Evolutionary conservation across 345 rosid genomes (phyloP).

Genomic region (Pistacia integerrima): DNA sequence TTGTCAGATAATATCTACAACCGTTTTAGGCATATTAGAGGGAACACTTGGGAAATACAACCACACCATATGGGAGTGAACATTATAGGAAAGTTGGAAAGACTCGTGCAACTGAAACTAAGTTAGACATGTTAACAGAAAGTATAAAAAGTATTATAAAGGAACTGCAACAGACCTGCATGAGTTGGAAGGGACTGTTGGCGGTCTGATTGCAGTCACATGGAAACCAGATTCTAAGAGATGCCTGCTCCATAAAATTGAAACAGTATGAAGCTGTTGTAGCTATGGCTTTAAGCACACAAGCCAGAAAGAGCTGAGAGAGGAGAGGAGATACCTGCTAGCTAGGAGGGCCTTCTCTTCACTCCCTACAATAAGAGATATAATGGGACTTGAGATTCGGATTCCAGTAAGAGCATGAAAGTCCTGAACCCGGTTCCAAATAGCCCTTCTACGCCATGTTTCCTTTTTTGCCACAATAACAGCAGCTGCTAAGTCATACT

Average conservation of each 20-base stretch:
- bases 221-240: slow-evolving; percentile 83
- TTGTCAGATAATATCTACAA: neutral
- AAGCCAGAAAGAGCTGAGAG: neutral
- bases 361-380: slow-evolving; percentile 83
- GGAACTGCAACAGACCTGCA: slow-evolving; percentile 68
- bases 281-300: neutral
- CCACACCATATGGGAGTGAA: neutral
- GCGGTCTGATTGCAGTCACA: slow-evolving; percentile 93
- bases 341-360: slow-evolving; percentile 84
- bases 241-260: slow-evolving; percentile 46
- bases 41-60: neutral
- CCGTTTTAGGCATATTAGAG: neutral
- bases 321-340: slow-evolving; percentile 56
- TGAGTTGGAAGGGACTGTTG: slow-evolving; percentile 94
- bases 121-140: neutral
- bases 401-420: slow-evolving; percentile 72
- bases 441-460: slow-evolving; percentile 81
- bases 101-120: neutral
- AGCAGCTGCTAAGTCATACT: slow-evolving; percentile 61
- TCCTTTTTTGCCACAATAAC: slow-evolving; percentile 80
- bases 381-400: slow-evolving; percentile 72
- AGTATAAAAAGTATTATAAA: neutral
- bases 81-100: slow-evolving; percentile 16
- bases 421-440: slow-evolving; percentile 81
- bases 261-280: slow-evolving; percentile 19